Evolutionary conservation across 345 rosid species (phyloP).

Genomic region (Lagerstroemia speciosa): DNA sequence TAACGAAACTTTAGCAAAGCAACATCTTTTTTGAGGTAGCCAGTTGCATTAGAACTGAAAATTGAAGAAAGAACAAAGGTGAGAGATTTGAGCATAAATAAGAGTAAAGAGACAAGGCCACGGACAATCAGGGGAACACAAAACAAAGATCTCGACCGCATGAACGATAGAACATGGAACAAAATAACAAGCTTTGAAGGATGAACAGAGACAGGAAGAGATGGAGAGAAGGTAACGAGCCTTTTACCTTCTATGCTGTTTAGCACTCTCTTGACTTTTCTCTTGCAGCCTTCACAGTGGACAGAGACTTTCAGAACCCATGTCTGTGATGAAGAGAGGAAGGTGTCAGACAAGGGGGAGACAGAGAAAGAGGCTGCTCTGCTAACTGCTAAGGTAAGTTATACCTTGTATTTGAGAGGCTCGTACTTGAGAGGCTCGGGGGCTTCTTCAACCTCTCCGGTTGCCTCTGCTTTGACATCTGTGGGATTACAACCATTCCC

Average conservation of each 20-base stretch:
- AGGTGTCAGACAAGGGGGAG: background rate
- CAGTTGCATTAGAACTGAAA: conserved; percentile 4
- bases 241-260: conserved; percentile 52
- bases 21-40: background rate
- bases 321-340: conserved; percentile 25
- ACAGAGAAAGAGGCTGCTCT: background rate
- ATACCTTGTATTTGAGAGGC: conserved; percentile 60
- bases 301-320: conserved; percentile 57
- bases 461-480: conserved; percentile 32
- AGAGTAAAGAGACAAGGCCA: background rate
- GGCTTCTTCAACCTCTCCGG: conserved; percentile 17
- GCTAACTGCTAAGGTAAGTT: background rate
- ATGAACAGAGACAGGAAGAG: background rate
- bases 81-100: conserved; percentile 3
- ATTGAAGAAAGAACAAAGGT: background rate
- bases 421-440: conserved; percentile 14
- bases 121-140: conserved; percentile 5
- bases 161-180: background rate
- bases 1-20: background rate
- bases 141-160: background rate
- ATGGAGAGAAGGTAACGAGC: background rate
- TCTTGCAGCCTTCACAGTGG: conserved; percentile 87
- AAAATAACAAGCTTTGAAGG: background rate
- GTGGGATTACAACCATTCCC: background rate
- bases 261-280: conserved; percentile 62